Base-by-base conservation (phyloP, 345 rosid genomes). In the Combretum micranthum region DNA sequence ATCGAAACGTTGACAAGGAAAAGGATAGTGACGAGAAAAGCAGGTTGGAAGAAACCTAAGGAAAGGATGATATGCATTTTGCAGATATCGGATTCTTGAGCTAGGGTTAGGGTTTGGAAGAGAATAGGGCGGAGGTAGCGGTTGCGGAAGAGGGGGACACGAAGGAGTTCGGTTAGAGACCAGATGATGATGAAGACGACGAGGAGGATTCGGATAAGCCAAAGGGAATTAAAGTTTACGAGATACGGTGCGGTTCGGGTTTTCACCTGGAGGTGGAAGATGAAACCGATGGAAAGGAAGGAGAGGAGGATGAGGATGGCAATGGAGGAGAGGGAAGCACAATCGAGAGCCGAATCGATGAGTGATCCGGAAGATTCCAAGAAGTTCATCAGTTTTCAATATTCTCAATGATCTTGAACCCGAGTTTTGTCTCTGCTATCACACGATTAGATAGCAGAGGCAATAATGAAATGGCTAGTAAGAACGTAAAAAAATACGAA, bases 21-120 rank as follows among this genome's bases (percentile, higher is more conserved):
- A 32, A 86, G 79, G 15, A 79, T 43, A 55, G 75, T 83, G 12
- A 83, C 60, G 51, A 81, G 72, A 64, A 80, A 83, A 39, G 79
- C 82, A 1, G 94, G 89, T 66, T 83, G 73, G 59, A 75, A 66
- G 26, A 83, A 67, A 6, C 94, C 94, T 32, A 83, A 62, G 0
- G 89, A 83, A 57, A 83, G 71, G 39, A 77, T 64, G 10, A 71
- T 50, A 50, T 83, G 82, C 47, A 75, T 10, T 44, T 70, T 68
- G 58, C 94, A 86, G 21, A 81, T 61, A 15, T 52, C 55, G 48
- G 60, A 51, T 52, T 50, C 53, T 25, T 20, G 25, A 23, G 53
- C 53, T 14, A 54, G 43, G 15, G 57, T 19, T 54, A 20, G 19
- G 21, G 61, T 39, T 66, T 20, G 64, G 18, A 43, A 52, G 44